Conservation (phyloP, 805 yeast genomes). For the Candida berthetii region DNA sequence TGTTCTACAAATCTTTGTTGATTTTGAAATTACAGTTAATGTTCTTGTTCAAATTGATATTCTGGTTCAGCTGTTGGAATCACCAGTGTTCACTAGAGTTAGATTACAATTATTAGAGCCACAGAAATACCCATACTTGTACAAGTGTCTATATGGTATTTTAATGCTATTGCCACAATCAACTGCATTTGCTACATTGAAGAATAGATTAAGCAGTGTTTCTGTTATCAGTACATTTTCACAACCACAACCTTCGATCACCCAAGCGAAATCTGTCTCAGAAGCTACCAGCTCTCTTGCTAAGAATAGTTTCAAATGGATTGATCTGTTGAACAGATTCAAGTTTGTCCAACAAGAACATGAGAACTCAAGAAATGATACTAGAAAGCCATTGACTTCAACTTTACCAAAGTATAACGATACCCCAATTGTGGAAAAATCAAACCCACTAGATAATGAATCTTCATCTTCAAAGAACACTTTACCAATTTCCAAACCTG, state of each 20-base stretch:
- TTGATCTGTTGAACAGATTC: slow-evolving; percentile 41
- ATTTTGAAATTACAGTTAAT: slow-evolving; percentile 73
- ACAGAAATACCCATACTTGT: slow-evolving; percentile 69
- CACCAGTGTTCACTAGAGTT: slow-evolving; percentile 85
- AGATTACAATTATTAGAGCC: slow-evolving; percentile 89
- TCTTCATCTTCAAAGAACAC: background rate
- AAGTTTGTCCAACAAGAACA: slow-evolving; percentile 38
- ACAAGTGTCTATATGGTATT: slow-evolving; percentile 85
- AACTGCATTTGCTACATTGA: slow-evolving; percentile 76
- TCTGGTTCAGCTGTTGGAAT: slow-evolving; percentile 82
- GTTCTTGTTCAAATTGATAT: slow-evolving; percentile 84
- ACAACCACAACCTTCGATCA: background rate
- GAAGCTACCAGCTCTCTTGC: slow-evolving; percentile 5
- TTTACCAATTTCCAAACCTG: slow-evolving; percentile 5
- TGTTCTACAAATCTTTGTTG: slow-evolving; percentile 76
- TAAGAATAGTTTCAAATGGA: slow-evolving; percentile 28
- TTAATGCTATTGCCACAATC: slow-evolving; percentile 94
- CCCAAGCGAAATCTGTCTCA: slow-evolving; percentile 1
- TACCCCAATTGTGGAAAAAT: slow-evolving; percentile 12
- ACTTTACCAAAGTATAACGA: slow-evolving; percentile 15
- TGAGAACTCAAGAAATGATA: slow-evolving; percentile 13
- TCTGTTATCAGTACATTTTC: slow-evolving; percentile 27
- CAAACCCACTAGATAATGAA: slow-evolving; percentile 10
- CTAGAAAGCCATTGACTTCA: slow-evolving; percentile 5
- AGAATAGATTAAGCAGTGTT: slow-evolving; percentile 56